phyloP scores from a whole-genome alignment of 768 basidiomycete species.

The Terana coerulea region DNA sequence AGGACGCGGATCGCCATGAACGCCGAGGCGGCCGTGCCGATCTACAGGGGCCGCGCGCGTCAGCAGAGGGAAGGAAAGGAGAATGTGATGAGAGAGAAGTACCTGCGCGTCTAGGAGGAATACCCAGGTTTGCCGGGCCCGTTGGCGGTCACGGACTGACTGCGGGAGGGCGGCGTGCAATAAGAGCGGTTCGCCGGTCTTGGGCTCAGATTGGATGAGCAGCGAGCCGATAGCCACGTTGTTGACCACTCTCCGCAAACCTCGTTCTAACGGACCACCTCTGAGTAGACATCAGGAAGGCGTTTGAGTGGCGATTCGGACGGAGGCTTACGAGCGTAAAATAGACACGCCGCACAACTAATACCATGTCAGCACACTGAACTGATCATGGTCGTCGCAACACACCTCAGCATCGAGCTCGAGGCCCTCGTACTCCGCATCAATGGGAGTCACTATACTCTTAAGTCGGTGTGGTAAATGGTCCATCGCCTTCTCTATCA shows the following conservation, averaged over 20 bases:
- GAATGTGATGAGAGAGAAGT: conserved; percentile 3
- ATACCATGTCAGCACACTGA: background rate
- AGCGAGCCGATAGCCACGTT: conserved; percentile 86
- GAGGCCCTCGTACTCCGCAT: conserved; percentile 53
- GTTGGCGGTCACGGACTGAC: conserved; percentile 60
- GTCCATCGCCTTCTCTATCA: conserved; percentile 83
- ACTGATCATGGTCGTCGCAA: conserved; percentile 2
- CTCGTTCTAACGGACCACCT: conserved; percentile 87
- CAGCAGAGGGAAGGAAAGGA: background rate
- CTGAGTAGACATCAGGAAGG: conserved; percentile 32
- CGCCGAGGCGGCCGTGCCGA: conserved; percentile 88
- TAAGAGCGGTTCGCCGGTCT: conserved; percentile 83
- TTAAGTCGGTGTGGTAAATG: conserved; percentile 69
- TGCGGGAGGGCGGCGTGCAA: conserved; percentile 79
- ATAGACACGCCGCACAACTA: conserved; percentile 90
- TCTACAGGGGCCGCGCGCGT: conserved; percentile 41
- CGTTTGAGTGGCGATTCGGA: background rate
- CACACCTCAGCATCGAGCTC: conserved; percentile 55
- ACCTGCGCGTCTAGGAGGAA: conserved; percentile 91
- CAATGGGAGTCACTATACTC: conserved; percentile 66
- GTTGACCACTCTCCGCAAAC: conserved; percentile 83
- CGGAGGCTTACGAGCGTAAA: conserved; percentile 67
- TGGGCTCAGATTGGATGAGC: conserved; percentile 83
- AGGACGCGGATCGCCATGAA: conserved; percentile 95
- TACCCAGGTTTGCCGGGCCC: conserved; percentile 71